Base-by-base conservation (phyloP, 768 basidiomycete species). In the Termitomyces sp. region DNA sequence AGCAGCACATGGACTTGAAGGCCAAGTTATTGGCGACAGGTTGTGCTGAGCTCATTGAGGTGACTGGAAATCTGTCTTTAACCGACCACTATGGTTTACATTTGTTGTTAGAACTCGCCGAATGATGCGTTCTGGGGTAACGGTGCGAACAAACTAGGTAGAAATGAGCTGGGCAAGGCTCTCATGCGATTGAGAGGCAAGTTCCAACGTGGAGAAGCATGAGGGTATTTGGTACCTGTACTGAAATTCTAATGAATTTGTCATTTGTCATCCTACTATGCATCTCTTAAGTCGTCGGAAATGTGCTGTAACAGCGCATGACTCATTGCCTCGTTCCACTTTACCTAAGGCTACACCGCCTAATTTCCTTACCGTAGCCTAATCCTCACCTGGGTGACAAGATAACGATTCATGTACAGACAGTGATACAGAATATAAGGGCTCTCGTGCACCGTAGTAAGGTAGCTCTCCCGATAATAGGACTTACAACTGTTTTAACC, bases 101-200 rank as follows among this genome's bases (percentile, higher is more conserved):
- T 2, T 31, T n/a, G 8, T 39, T 4, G 27, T n/a, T 31, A 88
- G 87, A 81, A 87, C 64, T 89, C 87, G 15, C 82, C 84, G 51
- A 81, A 81, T 61, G 89, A 91, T 66, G 73, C 86, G 36, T 89
- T 89, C 69, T 91, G 89, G 87, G 89, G 89, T 11, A 71, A 82
- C 59, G 89, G 89, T 1, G 75, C 78, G 22, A 83, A 91, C 69
- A 75, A 78, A 22, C 71, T 74, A 63, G 89, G 89, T 12, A 81
- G 82, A 44, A 91, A 91, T 62, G 86, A 91, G 69, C 81, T 91
- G 31, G 89, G 89, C 30, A 88, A 86, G 66, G 82, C 85, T 12
- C 76, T 90, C 18, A 80, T 83, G 65, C 80, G 86, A 62, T 71
- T 91, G 65, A 77, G 89, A 60, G 70, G 73, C 37, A 78, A 78